Base-by-base conservation (phyloP, 768 basidiomycete species). In the Cystofilobasidium macerans region DNA sequence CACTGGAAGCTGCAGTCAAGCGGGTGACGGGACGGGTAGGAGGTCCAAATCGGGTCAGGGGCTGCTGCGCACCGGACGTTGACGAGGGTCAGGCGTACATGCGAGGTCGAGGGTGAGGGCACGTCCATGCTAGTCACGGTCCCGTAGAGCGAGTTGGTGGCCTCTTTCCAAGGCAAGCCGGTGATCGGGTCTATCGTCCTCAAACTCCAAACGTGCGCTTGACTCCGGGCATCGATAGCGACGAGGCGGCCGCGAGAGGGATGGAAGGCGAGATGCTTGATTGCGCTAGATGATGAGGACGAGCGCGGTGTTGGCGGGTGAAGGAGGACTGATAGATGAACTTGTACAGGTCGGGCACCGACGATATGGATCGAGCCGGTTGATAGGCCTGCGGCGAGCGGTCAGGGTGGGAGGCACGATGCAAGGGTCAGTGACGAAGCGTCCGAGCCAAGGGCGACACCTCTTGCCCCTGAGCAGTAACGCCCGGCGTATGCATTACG, bases 41-140 rank as follows among this genome's bases (percentile, higher is more conserved):
- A 3, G 30, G 24, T 9, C 8, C 4, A 12, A 8, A 11, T 2
- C 3, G 54, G 30, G 51, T 8, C 24, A 20, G 7, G 26, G 13
- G 36, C 32, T 43, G 35, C 65, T 40, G 24, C 61, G 45, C 28
- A 40, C 14, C 8, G 38, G 26, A 18, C 47, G 47, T 22, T 62
- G 60, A 3, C 66, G 38, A 24, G 42, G 26, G 20, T 33, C 51
- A 47, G n/a, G 51, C 78, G 81, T 71, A 88, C 86, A 77, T 89
- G 88, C 7, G 83, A 81, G 72, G 87, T 86, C 16, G 83, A 83
- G 4, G 88, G 84, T 1, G 85, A 86, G 18, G 84, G 71, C 33
- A 64, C 71, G 6, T 81, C 80, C 51, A 89, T 71, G 35, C 70
- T 72, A n/a, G 75, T 74, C 4, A 73, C 72, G 57, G 72, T 75